A percentile compares a stretch with the other conserved stretches of the same genome.
These are phyloP conservation scores for Aristolochia contorta DNA, from an alignment of 164 flowering plant genomes.

Conservation along the genomic window DNA sequence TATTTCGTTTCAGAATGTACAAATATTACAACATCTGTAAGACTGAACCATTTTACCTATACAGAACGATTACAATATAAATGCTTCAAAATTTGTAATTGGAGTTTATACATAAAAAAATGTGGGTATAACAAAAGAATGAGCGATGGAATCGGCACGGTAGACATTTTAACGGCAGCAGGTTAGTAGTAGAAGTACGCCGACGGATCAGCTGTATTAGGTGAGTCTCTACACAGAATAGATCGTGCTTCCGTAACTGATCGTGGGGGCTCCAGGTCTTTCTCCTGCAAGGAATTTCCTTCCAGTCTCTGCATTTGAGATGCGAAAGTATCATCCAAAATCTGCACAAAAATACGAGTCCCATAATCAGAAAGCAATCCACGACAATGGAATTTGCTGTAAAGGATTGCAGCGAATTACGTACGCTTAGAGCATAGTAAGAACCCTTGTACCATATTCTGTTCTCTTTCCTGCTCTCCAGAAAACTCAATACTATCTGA, in stretches of 20 bases:
- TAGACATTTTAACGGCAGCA: background rate
- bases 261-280: constrained; percentile 82
- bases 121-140: background rate
- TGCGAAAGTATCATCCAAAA: constrained; percentile 83
- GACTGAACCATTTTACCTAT: too few species aligned
- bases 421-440: constrained; percentile 46
- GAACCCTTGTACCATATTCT: constrained; percentile 47
- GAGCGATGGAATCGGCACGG: background rate
- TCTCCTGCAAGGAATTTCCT: constrained; percentile 79
- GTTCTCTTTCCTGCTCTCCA: constrained; percentile 45
- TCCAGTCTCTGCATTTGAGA: constrained; percentile 88
- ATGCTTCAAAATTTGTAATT: too few species aligned
- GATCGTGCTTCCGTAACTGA: constrained; percentile 85
- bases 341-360: constrained; percentile 24
- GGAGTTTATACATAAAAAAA: too few species aligned
- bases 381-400: background rate
- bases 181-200: constrained; percentile 18
- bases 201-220: constrained; percentile 21
- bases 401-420: constrained; percentile 3
- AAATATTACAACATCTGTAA: too few species aligned
- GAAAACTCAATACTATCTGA: constrained; percentile 38
- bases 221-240: constrained; percentile 65
- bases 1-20: too few species aligned
- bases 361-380: background rate
- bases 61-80: too few species aligned